Evolutionary conservation across 2,329 filamentous ascomycete species (phyloP), one percentile per base, ranked within the genome.

Genomic region (Colletotrichum lini): DNA sequence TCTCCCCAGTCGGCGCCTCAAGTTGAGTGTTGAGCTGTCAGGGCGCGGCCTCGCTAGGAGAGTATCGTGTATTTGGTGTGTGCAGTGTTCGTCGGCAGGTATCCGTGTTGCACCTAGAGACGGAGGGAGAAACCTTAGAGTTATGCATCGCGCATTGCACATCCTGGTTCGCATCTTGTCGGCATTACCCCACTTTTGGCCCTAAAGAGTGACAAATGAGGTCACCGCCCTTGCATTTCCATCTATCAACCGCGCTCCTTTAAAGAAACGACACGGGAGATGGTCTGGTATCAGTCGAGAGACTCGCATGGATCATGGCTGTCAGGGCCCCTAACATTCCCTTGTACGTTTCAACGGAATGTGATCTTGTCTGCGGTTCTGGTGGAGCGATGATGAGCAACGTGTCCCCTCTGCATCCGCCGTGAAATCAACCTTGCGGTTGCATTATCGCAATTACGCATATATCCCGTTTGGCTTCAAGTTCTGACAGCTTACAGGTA

Each of bases 121-220:
- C 35, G 8, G 35, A 38, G 9, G 9, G 4, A 49, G 47, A 45
- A 23, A 21, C 54, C 53, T n/a, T 54, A 52, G 35, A 35, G 21
- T 47, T 57, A 57, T 67, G 58, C 58, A 63, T 23, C 18, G 40
- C 40, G 15, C 13, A 63, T 18, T 47, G 18, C 40, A 15, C 13
- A 56, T 64, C 62, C 49, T 40, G 30, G 62, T 44, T 30, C 38
- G 49, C 12, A 61, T 45, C n/a, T 21, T 40, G 60, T 42, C 68
- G 68, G 69, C 59, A 42, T 72, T 69, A 53, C 69, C 69, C 69
- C 69, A 64, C 65, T 54, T 64, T 59, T 21, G n/a, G 45, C 53
- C 65, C 58, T 53, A 59, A 42, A 26, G n/a, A 40, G 44, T 57
- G 26, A 54, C 65, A 53, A 72, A 72, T 72, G 65, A 64, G 69